Base-by-base conservation (phyloP, 2,329 filamentous ascomycete species). In the Beauveria scarabaeidicola region DNA sequence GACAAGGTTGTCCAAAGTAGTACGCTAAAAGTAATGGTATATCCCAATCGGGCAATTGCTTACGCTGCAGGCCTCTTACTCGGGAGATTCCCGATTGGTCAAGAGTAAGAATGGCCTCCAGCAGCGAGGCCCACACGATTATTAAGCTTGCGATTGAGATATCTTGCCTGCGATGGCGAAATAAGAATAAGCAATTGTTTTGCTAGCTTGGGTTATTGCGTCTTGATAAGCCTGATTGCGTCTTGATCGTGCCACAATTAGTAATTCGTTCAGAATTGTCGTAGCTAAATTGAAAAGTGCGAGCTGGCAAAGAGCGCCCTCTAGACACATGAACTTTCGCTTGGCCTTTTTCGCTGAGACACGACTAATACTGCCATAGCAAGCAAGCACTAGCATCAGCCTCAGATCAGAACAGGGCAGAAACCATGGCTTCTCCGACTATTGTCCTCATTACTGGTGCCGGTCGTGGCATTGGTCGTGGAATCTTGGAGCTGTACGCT, bases 381-480 rank as follows among this genome's bases (percentile, higher is more conserved):
- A 13, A 29, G 21, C 36, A 13, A 41, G 25, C 15, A 27, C 27
- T 51, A n/a, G 36, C 51, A 53, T 19, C 19, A 51, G 25, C 32
- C 32, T 36, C 21, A 15, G 15, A 41, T 7, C 19, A 52, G 15
- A 17, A 13, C 29, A 32, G 29, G 10, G 29, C 29, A 40, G 10
- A 32, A 15, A 53, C 4, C 36, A 53, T 53, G 52, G 52, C 38
- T 11, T 53, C 52, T 29, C 38, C 52, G 6, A 53, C 52, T 9
- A 43, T 53, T 19, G 52, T 53, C 23, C 66, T 76, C 25, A 72
- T 77, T 61, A 74, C 72, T 2, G 74, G 74, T 52, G 70, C 69
- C n/a, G 72, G 70, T 60, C 67, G 74, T 32, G 74, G 74, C 50
- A 61, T 78, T 2, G 75, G 75, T 3, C 63, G 62, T 23, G 73